Conservation (phyloP, 139 green algal species). For the Yamagishiella unicocca region DNA sequence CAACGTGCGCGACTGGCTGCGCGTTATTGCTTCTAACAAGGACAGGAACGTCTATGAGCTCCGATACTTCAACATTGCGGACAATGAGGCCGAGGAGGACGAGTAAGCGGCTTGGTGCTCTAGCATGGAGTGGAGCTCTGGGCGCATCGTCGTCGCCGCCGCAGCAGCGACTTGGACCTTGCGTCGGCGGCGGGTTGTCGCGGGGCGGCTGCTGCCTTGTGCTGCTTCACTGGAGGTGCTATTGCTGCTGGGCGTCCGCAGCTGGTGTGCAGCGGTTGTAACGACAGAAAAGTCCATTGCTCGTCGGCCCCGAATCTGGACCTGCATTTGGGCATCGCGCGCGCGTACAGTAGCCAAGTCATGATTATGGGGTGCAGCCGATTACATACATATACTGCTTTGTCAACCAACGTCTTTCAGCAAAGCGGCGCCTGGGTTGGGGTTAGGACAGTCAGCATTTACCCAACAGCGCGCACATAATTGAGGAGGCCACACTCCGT, state of each 20-base stretch:
- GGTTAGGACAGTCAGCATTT: too few species aligned
- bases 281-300: slow-evolving; percentile 30
- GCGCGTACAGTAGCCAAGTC: too few species aligned
- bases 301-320: neutral
- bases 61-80: slow-evolving; percentile 98
- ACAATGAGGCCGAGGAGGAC: slow-evolving; percentile 92
- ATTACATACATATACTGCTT: too few species aligned
- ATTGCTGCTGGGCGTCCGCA: slow-evolving; percentile 10
- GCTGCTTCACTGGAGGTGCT: slow-evolving; percentile 3
- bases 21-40: slow-evolving; percentile 99
- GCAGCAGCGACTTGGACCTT: slow-evolving; percentile 1
- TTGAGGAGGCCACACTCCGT: too few species aligned
- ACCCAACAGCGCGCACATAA: too few species aligned
- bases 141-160: neutral
- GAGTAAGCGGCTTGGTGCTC: slow-evolving; percentile 72
- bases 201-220: neutral
- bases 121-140: slow-evolving; percentile 27
- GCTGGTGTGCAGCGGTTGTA: slow-evolving; percentile 34
- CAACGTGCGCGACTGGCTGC: slow-evolving; percentile 98
- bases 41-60: slow-evolving; percentile 98
- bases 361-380: too few species aligned
- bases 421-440: too few species aligned
- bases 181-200: slow-evolving; percentile 11
- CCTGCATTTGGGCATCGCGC: neutral
- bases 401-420: too few species aligned